Base-by-base conservation (phyloP, 2,329 filamentous ascomycete species). In the Penicillium sp. region DNA sequence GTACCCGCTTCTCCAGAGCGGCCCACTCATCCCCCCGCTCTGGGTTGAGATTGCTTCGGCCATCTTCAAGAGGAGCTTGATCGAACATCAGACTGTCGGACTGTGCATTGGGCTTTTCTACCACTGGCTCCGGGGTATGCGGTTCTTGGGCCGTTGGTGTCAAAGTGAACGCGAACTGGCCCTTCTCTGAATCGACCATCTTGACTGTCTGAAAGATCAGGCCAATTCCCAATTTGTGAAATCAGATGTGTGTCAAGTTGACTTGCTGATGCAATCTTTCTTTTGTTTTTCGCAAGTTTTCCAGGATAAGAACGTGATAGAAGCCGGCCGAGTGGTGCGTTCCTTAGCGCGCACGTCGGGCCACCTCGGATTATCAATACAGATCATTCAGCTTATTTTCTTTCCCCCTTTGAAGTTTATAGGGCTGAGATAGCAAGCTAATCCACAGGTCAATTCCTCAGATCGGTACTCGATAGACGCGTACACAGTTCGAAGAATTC, bases 1-100 rank as follows among this genome's bases (percentile, higher is more conserved):
- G 82, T 31, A 88, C 74, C 41, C 71, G 78, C 33, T 70, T 76
- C 63, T 82, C 76, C 39, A 81, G 65, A 8, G 50, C 59, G 38
- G 64, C 60, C 56, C 53, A 51, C 47, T 68, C 63, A 3, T 66
- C 58, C 15, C 54, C 54, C 19, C 62, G 23, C 39, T 38, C 39
- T 13, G 23, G 11, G n/a, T 27, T 25, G 21, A 36, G 31, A 29
- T 34, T 21, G 23, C 23, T 44, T n/a, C 21, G 39, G 25, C 23
- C 33, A 16, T 46, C 39, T 27, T 19, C 48, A 16, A 43, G 29
- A 27, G 50, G 27, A 19, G 21, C n/a, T 5, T 5, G 40, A 29
- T 36, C 29, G 21, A 36, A 25, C 10, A 36, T 11, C 29, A 21
- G 13, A 13, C 21, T 11, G 19, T 36, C 31, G 9, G 15, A 23